These are phyloP conservation scores for Scheffersomyces quercinus DNA, from an alignment of 1,139 yeast genomes.

Conservation along the genomic window DNA sequence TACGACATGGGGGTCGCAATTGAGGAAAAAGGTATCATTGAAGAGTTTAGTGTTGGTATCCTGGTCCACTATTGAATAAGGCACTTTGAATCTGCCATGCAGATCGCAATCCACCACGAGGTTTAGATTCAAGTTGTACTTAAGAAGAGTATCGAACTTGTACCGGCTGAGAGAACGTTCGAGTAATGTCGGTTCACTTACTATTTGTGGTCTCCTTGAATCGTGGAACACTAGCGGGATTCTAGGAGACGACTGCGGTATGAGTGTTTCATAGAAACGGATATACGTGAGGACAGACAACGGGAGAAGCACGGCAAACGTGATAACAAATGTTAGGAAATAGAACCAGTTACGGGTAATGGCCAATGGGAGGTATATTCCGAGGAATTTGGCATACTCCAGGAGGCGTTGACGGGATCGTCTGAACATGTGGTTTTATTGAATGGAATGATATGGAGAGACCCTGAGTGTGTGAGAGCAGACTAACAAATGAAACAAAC, in stretches of 20 bases:
- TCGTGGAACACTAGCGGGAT: constrained; percentile 24
- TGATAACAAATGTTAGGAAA: constrained; percentile 8
- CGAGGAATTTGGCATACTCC: neutral
- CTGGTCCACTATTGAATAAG: constrained; percentile 5
- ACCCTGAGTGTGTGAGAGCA: too few relatives aligned
- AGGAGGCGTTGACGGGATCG: neutral
- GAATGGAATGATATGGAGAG: too few relatives aligned
- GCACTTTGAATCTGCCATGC: constrained; percentile 3
- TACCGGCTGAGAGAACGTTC: constrained; percentile 13
- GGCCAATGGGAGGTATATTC: constrained; percentile 5
- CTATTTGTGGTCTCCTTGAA: too few relatives aligned
- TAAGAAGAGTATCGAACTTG: constrained; percentile 11
- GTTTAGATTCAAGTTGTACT: constrained; percentile 21
- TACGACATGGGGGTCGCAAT: constrained; percentile 33
- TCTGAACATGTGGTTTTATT: too few relatives aligned
- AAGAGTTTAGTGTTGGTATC: constrained; percentile 1
- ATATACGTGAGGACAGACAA: constrained; percentile 37
- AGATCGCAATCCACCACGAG: constrained; percentile 17
- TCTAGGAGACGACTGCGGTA: constrained; percentile 31
- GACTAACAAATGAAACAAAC: too few relatives aligned
- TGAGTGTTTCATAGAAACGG: constrained; percentile 34
- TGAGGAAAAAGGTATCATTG: constrained; percentile 14
- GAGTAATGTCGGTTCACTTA: constrained; percentile 16
- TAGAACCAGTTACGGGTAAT: constrained; percentile 12
- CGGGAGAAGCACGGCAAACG: constrained; percentile 32